Evolutionary conservation across 176 grass and related monocot species (phyloP), one percentile per base, ranked within the genome.

Genomic region (Ananas comosus): DNA sequence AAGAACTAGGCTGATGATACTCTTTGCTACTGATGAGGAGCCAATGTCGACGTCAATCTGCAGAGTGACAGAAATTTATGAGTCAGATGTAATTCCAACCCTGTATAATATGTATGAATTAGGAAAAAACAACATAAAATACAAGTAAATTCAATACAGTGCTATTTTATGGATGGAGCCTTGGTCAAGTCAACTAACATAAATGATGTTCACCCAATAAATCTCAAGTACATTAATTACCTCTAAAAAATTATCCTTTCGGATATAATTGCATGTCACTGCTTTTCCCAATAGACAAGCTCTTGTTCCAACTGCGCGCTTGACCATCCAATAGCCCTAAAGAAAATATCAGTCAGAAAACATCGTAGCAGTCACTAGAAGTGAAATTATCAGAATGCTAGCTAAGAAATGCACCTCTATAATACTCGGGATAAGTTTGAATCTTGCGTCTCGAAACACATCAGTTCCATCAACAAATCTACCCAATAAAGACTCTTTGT

Each of bases 21-120:
- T 92, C 72, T 86, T 85, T 65, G 93, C 93, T 64, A 97, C 89
- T 28, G 93, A 90, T 10, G 93, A 97, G 28, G 93, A 97, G 65
- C 93, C 93, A 69, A 97, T 97, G 54, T 97, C 89, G 54, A 97
- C 93, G 77, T 97, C 93, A 79, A 97, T 92, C 93, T 92, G 88
- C 83, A 89, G 18, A 80, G 64, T 74, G 69, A 72, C 83, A 9
- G 14, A 9, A 4, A 59, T 59, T 59, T 17, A 5, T 18, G 21
- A 59, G 19, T 2, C 33, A 42, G 33, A 42, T 42, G 33, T 42
- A 42, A 42, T 42, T 42, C 33, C 33, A 42, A 42, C 33, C 33
- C 4, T 7, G 33, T 42, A 42, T 42, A 42, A 42, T 42, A 7
- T 7, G 33, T 7, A 8, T 42, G 33, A 42, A 42, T 42, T 42